These are phyloP conservation scores for Beauveria pseudobassiana DNA, from an alignment of 2,329 filamentous ascomycete genomes.

Conservation along the genomic window DNA sequence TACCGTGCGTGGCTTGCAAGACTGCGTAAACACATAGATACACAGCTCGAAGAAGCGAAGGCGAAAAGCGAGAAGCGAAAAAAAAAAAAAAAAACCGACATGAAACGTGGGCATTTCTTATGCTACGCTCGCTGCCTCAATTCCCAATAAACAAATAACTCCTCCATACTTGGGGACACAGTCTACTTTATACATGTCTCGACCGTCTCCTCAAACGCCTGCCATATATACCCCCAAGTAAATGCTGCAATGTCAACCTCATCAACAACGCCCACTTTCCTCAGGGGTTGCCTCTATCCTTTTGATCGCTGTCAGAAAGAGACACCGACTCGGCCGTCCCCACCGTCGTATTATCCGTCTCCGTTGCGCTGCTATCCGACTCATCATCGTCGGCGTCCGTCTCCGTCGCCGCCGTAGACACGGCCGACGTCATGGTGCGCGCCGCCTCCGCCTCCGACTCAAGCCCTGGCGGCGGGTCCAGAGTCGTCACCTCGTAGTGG, in stretches of 20 bases:
- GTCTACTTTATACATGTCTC: background rate
- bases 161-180: background rate
- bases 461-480: background rate
- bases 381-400: background rate
- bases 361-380: conserved; percentile 1
- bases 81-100: too few relatives aligned
- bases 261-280: background rate
- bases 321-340: conserved; percentile 1
- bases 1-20: too few relatives aligned
- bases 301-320: background rate
- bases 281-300: background rate
- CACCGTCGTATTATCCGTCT: conserved; percentile 7
- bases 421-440: background rate
- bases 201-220: background rate
- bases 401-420: background rate
- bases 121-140: background rate
- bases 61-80: too few relatives aligned
- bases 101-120: too few relatives aligned
- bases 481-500: background rate
- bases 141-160: background rate
- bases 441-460: background rate
- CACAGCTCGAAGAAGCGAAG: too few relatives aligned
- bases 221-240: background rate
- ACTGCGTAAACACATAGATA: too few relatives aligned
- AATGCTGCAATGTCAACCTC: background rate